These are phyloP conservation scores for Bifiguratus adelaidae DNA, from an alignment of 192 early-diverging fungal species.

Conservation along the genomic window DNA sequence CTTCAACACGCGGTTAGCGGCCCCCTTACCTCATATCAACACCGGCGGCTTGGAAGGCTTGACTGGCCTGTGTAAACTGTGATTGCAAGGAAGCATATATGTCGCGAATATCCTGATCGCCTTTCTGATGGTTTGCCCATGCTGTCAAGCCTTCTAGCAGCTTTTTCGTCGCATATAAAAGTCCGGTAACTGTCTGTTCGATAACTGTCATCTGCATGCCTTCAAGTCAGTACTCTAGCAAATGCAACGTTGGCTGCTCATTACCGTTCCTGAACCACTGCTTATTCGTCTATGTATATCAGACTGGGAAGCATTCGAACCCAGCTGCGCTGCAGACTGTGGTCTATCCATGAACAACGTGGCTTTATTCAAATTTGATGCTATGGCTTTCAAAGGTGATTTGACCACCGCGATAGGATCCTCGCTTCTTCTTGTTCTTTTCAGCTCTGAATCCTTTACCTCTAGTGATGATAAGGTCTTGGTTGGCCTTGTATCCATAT, in stretches of 20 bases:
- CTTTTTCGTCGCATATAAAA: slow-evolving; percentile 13
- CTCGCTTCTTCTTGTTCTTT: slow-evolving; percentile 97
- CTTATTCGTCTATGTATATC: too few species aligned
- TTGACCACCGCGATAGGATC: slow-evolving; percentile 84
- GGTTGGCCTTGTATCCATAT: slow-evolving; percentile 90
- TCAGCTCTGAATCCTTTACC: slow-evolving; percentile 91
- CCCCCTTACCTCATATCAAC: slow-evolving; percentile 12
- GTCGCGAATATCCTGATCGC: slow-evolving; percentile 8
- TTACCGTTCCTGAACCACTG: too few species aligned
- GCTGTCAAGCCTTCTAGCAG: slow-evolving; percentile 15
- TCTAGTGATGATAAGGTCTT: slow-evolving; percentile 79
- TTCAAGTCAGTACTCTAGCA: too few species aligned
- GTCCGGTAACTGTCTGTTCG: slow-evolving; percentile 16
- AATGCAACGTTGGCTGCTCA: too few species aligned
- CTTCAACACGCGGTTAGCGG: slow-evolving; percentile 1
- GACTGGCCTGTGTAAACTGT: slow-evolving; percentile 13
- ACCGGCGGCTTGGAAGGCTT: slow-evolving; percentile 14
- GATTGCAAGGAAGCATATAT: slow-evolving; percentile 10
- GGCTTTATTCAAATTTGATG: slow-evolving; percentile 92
- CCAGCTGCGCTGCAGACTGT: too few species aligned
- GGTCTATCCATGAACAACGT: too few species aligned
- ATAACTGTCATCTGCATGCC: slow-evolving; percentile 17
- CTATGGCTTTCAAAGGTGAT: slow-evolving; percentile 80
- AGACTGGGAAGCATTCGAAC: too few species aligned
- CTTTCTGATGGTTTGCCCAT: slow-evolving; percentile 8